Percentiles rank a stretch among this genome's conserved stretches.
Conservation (phyloP, 139 green algal species). For the Pedinophyceae sp. region DNA sequence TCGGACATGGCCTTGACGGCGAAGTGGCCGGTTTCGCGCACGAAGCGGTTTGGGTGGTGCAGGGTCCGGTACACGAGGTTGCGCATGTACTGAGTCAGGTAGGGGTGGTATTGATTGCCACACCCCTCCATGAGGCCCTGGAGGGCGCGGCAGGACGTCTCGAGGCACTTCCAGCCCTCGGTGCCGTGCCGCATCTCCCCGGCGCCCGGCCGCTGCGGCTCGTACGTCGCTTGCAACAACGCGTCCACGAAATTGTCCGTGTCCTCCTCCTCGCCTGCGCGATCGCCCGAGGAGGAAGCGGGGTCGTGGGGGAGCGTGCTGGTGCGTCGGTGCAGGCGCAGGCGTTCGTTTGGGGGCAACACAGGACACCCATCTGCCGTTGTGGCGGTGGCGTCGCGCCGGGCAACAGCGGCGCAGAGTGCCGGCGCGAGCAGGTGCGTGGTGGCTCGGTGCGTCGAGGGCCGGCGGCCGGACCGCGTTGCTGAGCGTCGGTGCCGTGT, state of each 20-base stretch:
- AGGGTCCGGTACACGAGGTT: conserved; percentile 23
- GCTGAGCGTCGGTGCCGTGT: conserved; percentile 4
- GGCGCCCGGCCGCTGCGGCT: conserved; percentile 22
- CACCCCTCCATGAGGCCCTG: conserved; percentile 37
- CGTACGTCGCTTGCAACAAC: conserved; percentile 23
- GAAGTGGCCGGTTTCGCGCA: conserved; percentile 61
- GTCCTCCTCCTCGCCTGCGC: not conserved
- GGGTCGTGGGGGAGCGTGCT: not conserved
- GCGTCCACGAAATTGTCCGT: conserved; percentile 8
- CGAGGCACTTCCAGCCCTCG: conserved; percentile 83
- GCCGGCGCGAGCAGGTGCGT: not conserved
- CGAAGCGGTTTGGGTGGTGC: conserved; percentile 75
- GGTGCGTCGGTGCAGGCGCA: not conserved
- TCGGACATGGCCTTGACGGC: conserved; percentile 33
- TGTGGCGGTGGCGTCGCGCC: not conserved
- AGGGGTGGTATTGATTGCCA: conserved; percentile 19
- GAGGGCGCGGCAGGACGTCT: conserved; percentile 41
- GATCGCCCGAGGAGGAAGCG: not conserved
- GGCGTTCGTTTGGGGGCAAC: not conserved
- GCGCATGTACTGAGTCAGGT: not conserved
- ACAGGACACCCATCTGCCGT: not conserved
- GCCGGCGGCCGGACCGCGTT: conserved; percentile 5
- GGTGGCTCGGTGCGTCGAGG: no score
- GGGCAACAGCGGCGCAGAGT: not conserved
- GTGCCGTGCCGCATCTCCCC: conserved; percentile 71